These are phyloP conservation scores for Pseudoscleropodium purum DNA, from an alignment of 225 moss, liverwort and hornwort species.

Conservation along the genomic window DNA sequence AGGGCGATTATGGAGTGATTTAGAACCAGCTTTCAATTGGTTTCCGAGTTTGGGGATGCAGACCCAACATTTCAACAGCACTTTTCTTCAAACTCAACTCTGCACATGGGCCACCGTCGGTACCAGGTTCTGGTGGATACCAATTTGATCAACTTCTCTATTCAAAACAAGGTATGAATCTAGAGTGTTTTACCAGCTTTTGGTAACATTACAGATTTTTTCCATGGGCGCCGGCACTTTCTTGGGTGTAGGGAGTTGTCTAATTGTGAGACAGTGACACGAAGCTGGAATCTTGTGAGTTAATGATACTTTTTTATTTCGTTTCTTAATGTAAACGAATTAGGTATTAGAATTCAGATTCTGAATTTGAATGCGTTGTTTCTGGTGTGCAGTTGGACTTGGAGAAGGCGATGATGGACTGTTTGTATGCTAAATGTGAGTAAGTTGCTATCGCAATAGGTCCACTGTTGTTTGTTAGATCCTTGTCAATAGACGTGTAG, in stretches of 20 bases:
- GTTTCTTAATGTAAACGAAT: not conserved
- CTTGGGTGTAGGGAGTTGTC: not conserved
- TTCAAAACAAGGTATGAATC: constrained; percentile 69
- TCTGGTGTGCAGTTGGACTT: constrained; percentile 62
- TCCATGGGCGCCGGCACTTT: not conserved
- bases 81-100: constrained; percentile 73
- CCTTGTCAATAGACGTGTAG: not conserved
- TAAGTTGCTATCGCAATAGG: not conserved
- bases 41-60: not conserved
- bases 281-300: not conserved
- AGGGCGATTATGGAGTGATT: not conserved
- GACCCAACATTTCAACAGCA: constrained; percentile 71
- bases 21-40: not conserved
- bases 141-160: constrained; percentile 90
- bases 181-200: not conserved
- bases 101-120: constrained; percentile 60
- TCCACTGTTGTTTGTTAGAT: not conserved
- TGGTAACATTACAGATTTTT: not conserved
- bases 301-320: not conserved
- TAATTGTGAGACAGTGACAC: not conserved
- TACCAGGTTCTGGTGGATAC: constrained; percentile 83
- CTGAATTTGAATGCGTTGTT: not conserved
- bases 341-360: not conserved
- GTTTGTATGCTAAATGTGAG: constrained; percentile 91
- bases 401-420: constrained; percentile 96